Percentiles rank a stretch among this genome's conserved stretches.
Conservation (phyloP, 2,329 filamentous ascomycete species). For the Aureobasidium sp. region DNA sequence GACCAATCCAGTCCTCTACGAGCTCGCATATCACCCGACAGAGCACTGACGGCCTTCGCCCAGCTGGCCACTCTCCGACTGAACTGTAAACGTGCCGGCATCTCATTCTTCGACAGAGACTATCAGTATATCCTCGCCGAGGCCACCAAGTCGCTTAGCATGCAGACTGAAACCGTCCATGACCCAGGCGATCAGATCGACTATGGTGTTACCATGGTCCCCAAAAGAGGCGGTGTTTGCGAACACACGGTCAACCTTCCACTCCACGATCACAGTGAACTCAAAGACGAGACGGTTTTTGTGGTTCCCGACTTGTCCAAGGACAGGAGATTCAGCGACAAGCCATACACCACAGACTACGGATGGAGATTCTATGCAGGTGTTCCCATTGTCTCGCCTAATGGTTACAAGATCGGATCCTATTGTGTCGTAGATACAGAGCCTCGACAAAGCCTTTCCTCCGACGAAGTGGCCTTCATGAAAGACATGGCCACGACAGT, state of each 20-base stretch:
- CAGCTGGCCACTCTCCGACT: slow-evolving; percentile 46
- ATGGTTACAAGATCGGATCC: slow-evolving; percentile 28
- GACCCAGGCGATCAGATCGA: slow-evolving; percentile 22
- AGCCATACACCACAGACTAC: slow-evolving; percentile 24
- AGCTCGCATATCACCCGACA: slow-evolving; percentile 22
- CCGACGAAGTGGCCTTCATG: slow-evolving; percentile 20
- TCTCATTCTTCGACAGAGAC: slow-evolving; percentile 44
- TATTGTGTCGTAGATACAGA: slow-evolving; percentile 24
- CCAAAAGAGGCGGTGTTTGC: slow-evolving; percentile 25
- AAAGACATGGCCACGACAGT: slow-evolving; percentile 23
- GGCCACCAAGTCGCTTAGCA: slow-evolving; percentile 40
- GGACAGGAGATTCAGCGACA: slow-evolving; percentile 26
- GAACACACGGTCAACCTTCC: slow-evolving; percentile 21
- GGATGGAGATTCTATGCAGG: slow-evolving; percentile 28
- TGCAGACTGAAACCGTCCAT: slow-evolving; percentile 23
- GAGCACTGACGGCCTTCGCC: slow-evolving; percentile 39
- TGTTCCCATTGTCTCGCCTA: slow-evolving; percentile 26
- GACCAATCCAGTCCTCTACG: background rate
- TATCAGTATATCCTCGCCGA: slow-evolving; percentile 48
- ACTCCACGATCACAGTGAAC: slow-evolving; percentile 13
- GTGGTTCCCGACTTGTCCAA: slow-evolving; percentile 21
- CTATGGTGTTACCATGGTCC: slow-evolving; percentile 24
- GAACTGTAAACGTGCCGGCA: slow-evolving; percentile 41
- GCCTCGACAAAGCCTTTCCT: slow-evolving; percentile 18
- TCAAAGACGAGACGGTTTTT: slow-evolving; percentile 14